Conservation (phyloP, 805 yeast genomes). For the Brettanomyces nanus region DNA sequence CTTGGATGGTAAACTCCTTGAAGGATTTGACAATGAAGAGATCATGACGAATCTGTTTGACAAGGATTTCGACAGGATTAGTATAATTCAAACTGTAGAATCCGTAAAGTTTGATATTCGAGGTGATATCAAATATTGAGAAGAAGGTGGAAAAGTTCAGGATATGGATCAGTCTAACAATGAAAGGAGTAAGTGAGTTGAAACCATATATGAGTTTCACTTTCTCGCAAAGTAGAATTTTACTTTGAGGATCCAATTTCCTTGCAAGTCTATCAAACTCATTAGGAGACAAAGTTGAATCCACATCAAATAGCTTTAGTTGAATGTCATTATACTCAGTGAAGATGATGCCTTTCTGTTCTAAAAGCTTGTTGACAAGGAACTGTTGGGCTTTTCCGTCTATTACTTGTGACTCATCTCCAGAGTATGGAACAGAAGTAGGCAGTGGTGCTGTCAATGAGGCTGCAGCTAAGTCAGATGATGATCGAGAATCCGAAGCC, state of each 20-base stretch:
- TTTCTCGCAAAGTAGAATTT: slow-evolving; percentile 19
- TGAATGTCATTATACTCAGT: slow-evolving; percentile 21
- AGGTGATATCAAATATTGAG: slow-evolving; percentile 24
- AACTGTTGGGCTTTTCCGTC: slow-evolving; percentile 7
- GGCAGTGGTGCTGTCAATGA: background rate
- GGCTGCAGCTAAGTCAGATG: background rate
- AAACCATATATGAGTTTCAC: slow-evolving; percentile 22
- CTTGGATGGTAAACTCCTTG: slow-evolving; percentile 23
- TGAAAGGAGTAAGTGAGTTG: slow-evolving; percentile 16
- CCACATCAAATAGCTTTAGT: slow-evolving; percentile 22
- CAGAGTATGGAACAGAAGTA: background rate
- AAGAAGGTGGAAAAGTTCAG: slow-evolving; percentile 20
- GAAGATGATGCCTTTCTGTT: slow-evolving; percentile 21
- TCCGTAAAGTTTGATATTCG: slow-evolving; percentile 24
- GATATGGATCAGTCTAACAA: slow-evolving; percentile 15
- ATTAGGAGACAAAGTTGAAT: slow-evolving; percentile 15
- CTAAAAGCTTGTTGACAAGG: slow-evolving; percentile 10
- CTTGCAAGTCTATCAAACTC: slow-evolving; percentile 17
- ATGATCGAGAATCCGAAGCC: background rate
- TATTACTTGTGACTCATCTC: background rate
- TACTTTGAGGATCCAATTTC: slow-evolving; percentile 11
- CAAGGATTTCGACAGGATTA: slow-evolving; percentile 24
- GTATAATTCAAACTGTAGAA: slow-evolving; percentile 20
- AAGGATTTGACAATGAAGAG: slow-evolving; percentile 23
- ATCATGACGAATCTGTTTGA: slow-evolving; percentile 24